Conservation (phyloP, 2,329 filamentous ascomycete genomes). For the Plectosphaerella cucumerina region DNA sequence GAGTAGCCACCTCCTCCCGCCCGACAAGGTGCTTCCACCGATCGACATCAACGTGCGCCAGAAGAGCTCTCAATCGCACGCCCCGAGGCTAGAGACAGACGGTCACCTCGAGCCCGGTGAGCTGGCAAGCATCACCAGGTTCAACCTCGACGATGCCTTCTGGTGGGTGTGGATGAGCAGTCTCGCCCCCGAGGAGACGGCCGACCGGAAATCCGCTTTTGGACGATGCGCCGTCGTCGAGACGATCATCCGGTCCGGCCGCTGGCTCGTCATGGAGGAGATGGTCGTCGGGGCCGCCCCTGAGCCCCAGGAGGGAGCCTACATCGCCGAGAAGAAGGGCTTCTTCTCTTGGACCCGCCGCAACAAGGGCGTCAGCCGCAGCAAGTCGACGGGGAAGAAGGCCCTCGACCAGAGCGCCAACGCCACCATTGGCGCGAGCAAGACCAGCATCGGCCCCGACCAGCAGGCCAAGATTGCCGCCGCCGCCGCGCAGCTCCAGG, state of each 20-base stretch:
- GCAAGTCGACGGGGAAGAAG: constrained; percentile 67
- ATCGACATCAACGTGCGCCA: constrained; percentile 70
- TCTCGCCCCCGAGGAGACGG: constrained; percentile 83
- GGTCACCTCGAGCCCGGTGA: constrained; percentile 79
- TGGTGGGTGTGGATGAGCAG: constrained; percentile 99
- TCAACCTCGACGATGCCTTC: constrained; percentile 91
- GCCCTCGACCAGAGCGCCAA: constrained; percentile 39
- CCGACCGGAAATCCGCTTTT: constrained; percentile 84
- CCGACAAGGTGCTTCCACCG: constrained; percentile 85
- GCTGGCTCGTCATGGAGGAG: constrained; percentile 94
- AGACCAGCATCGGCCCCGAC: constrained; percentile 80
- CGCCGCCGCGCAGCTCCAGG: constrained; percentile 79
- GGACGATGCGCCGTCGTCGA: constrained; percentile 91
- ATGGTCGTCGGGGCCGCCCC: constrained; percentile 90
- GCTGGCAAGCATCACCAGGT: constrained; percentile 81
- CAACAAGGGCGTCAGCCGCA: constrained; percentile 57
- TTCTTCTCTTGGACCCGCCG: constrained; percentile 84
- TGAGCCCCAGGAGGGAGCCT: constrained; percentile 78
- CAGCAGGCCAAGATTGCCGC: constrained; percentile 92
- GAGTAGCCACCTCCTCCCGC: constrained; percentile 74
- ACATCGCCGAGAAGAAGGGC: constrained; percentile 92
- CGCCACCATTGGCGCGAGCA: constrained; percentile 54
- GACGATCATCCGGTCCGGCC: constrained; percentile 73
- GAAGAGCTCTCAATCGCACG: constrained; percentile 82
- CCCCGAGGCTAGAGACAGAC: constrained; percentile 65